A percentile compares a stretch with the other conserved stretches of the same genome.
Evolutionary conservation across 2,329 filamentous ascomycete genomes (phyloP).

Genomic region (Ceratocystis variospora): DNA sequence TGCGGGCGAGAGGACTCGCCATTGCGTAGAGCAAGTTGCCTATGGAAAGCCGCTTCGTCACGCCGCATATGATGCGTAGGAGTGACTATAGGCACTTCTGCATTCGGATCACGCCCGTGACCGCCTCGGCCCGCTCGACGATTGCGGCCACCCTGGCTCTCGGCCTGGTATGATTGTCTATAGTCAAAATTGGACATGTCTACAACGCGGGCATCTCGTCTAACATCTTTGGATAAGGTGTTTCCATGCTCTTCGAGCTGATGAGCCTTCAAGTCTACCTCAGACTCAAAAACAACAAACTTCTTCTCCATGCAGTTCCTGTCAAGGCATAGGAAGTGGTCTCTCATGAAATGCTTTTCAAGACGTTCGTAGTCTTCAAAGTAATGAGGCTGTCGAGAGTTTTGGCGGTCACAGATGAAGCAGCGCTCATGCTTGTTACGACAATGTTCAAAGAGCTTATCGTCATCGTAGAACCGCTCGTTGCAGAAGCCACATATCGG

Average conservation of each 20-base stretch:
- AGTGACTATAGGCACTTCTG: conserved; percentile 59
- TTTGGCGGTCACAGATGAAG: conserved; percentile 72
- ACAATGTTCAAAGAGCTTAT: conserved; percentile 89
- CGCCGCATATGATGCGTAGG: conserved; percentile 64
- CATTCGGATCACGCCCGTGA: conserved; percentile 30
- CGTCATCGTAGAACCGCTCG: conserved; percentile 85
- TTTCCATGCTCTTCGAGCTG: conserved; percentile 72
- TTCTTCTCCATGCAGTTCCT: conserved; percentile 90
- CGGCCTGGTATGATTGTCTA: conserved; percentile 54
- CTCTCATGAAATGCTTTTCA: conserved; percentile 72
- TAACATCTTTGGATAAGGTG: conserved; percentile 65
- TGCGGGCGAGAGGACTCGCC: conserved; percentile 29
- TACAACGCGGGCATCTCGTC: conserved; percentile 70
- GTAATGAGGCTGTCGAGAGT: conserved; percentile 67
- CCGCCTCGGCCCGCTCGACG: conserved; percentile 30
- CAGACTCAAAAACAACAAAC: conserved; percentile 89
- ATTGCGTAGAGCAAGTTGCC: conserved; percentile 81
- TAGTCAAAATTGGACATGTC: conserved; percentile 80
- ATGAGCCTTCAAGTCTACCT: conserved; percentile 90
- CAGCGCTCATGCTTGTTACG: conserved; percentile 88
- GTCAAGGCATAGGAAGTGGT: conserved; percentile 76
- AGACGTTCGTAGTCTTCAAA: conserved; percentile 78
- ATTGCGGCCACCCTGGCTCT: conserved; percentile 32
- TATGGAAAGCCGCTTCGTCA: conserved; percentile 81
- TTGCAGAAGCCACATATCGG: conserved; percentile 89